These are phyloP conservation scores for Ballota nigra DNA, from an alignment of 257 asterid species.

Conservation along the genomic window DNA sequence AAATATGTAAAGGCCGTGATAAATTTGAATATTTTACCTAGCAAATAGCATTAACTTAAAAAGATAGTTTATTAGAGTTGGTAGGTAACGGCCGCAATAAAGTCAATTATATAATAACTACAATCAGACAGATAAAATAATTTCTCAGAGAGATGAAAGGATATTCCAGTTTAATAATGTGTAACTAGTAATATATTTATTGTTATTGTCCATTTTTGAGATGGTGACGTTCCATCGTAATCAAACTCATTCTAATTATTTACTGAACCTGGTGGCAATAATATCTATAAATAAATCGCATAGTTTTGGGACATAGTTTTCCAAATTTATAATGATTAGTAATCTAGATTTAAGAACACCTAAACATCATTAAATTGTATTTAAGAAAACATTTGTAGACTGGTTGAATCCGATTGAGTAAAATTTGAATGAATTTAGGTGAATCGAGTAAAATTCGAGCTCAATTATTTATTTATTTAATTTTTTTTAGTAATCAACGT, in stretches of 20 bases:
- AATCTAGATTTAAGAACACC: too few species aligned
- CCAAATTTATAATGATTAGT: not conserved
- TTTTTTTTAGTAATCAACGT: too few species aligned
- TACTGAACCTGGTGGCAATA: not conserved
- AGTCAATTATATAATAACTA: not conserved
- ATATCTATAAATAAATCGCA: not conserved
- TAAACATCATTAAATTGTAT: too few species aligned
- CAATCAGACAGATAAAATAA: not conserved
- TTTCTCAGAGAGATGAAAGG: not conserved
- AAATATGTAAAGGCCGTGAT: too few species aligned
- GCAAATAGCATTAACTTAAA: not conserved
- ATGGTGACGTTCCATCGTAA: constrained; percentile 50
- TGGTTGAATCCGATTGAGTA: too few species aligned
- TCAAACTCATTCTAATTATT: constrained; percentile 38
- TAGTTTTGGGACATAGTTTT: not conserved
- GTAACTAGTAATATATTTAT: constrained; percentile 7
- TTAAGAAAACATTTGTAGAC: too few species aligned
- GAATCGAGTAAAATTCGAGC: too few species aligned
- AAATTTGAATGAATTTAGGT: too few species aligned
- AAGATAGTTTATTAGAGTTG: constrained; percentile 21
- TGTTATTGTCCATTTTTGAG: constrained; percentile 19
- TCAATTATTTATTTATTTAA: too few species aligned
- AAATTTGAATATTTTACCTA: too few species aligned
- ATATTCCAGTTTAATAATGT: constrained; percentile 13
- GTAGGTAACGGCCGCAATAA: constrained; percentile 28